Evolutionary conservation across 2,329 filamentous ascomycete genomes (phyloP).

Genomic region (Penicillium psychrosexuale): DNA sequence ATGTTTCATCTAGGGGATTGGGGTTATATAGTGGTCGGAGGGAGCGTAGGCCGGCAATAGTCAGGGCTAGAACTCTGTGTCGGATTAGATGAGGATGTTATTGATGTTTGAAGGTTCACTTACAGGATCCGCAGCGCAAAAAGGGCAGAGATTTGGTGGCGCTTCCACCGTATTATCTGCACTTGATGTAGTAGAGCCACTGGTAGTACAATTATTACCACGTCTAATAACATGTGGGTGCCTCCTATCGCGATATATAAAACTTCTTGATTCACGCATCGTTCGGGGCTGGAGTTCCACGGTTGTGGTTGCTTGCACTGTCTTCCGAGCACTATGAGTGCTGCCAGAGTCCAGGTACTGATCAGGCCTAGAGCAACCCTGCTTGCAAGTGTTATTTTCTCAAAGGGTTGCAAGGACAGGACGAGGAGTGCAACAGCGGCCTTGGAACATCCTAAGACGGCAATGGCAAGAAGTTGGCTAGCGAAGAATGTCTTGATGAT

Average conservation of each 20-base stretch:
- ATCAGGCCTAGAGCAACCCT: slow-evolving; percentile 5
- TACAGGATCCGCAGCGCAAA: slow-evolving; percentile 12
- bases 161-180: slow-evolving; percentile 10
- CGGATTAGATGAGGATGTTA: neutral
- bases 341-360: neutral
- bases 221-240: slow-evolving; percentile 7
- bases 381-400: slow-evolving; percentile 3
- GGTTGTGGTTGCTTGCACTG: slow-evolving; percentile 6
- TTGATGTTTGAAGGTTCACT: neutral
- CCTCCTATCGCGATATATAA: slow-evolving; percentile 4
- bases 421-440: slow-evolving; percentile 9
- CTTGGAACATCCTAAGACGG: slow-evolving; percentile 9
- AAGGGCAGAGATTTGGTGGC: slow-evolving; percentile 8
- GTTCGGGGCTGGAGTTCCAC: slow-evolving; percentile 3
- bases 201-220: slow-evolving; percentile 6
- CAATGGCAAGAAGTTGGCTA: slow-evolving; percentile 7
- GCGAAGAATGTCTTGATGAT: slow-evolving; percentile 4
- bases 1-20: slow-evolving; percentile 1
- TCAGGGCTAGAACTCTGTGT: slow-evolving; percentile 8
- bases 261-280: slow-evolving; percentile 8
- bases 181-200: slow-evolving; percentile 8
- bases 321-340: slow-evolving; percentile 5
- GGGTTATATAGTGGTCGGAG: slow-evolving; percentile 1
- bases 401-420: slow-evolving; percentile 8
- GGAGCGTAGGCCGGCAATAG: slow-evolving; percentile 6